These are phyloP conservation scores for Alternaria gansuensis DNA, from an alignment of 2,329 filamentous ascomycete genomes.

Conservation along the genomic window DNA sequence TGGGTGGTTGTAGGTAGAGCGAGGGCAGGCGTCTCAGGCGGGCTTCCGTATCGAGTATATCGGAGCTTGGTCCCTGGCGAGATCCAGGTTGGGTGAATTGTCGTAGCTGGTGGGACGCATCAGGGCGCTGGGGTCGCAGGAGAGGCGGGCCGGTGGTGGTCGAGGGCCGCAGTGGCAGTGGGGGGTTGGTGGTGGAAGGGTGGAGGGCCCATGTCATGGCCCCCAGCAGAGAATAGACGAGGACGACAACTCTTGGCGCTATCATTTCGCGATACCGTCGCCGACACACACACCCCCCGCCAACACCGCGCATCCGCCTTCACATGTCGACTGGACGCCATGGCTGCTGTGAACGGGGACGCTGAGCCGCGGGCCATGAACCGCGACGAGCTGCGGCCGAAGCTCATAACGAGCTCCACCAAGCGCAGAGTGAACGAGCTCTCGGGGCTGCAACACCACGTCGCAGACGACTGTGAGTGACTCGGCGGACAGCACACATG, in stretches of 20 bases:
- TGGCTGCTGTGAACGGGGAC: conserved; percentile 51
- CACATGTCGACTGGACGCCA: conserved; percentile 46
- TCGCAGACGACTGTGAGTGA: conserved; percentile 56
- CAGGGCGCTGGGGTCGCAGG: conserved; percentile 34
- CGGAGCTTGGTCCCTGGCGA: conserved; percentile 47
- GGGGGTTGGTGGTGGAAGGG: conserved; percentile 21
- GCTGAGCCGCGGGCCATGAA: conserved; percentile 44
- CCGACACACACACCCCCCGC: conserved; percentile 31
- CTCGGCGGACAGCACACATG: not conserved
- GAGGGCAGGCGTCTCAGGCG: conserved; percentile 27
- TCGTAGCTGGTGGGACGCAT: conserved; percentile 43
- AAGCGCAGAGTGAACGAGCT: conserved; percentile 59
- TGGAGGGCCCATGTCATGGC: conserved; percentile 30
- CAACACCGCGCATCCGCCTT: conserved; percentile 19
- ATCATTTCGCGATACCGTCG: conserved; percentile 22
- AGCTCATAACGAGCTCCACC: conserved; percentile 59
- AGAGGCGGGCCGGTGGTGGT: conserved; percentile 6
- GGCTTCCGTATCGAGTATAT: conserved; percentile 48
- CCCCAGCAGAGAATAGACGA: conserved; percentile 26
- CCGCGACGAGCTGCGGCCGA: conserved; percentile 51
- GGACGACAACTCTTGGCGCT: conserved; percentile 35
- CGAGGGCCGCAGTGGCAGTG: conserved; percentile 14
- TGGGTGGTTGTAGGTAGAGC: conserved; percentile 2
- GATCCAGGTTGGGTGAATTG: conserved; percentile 46
- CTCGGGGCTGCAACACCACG: conserved; percentile 55